Conservation (phyloP, 2,329 filamentous ascomycete species). For the Claviceps purpurea region DNA sequence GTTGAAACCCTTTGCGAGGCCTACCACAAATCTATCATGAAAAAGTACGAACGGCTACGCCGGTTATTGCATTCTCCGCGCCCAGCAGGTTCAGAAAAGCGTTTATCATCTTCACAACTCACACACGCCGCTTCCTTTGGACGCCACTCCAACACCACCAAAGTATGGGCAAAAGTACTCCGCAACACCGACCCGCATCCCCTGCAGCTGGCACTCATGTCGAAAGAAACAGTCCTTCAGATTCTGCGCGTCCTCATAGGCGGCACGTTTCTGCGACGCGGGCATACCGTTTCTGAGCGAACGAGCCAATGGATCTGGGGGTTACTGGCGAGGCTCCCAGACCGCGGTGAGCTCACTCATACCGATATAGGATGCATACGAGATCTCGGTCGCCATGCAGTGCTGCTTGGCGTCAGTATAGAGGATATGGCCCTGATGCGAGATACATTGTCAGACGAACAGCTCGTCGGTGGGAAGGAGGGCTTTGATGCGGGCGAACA, state of each 20-base stretch:
- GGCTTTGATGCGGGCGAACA: conserved; percentile 32
- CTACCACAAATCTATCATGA: conserved; percentile 54
- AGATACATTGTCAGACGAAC: conserved; percentile 27
- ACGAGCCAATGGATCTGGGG: conserved; percentile 81
- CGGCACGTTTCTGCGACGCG: conserved; percentile 48
- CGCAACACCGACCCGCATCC: conserved; percentile 42
- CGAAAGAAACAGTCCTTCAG: conserved; percentile 50
- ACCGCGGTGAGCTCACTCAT: conserved; percentile 60
- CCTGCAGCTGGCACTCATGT: conserved; percentile 48
- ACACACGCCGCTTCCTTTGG: conserved; percentile 42
- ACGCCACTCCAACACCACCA: conserved; percentile 33
- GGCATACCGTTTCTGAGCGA: conserved; percentile 45
- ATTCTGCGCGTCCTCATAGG: conserved; percentile 54
- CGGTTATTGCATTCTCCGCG: conserved; percentile 42
- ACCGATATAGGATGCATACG: conserved; percentile 64
- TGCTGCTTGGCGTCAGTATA: conserved; percentile 42
- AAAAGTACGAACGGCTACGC: conserved; percentile 54
- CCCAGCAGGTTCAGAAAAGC: conserved; percentile 35
- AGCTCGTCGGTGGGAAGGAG: conserved; percentile 26
- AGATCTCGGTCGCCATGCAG: conserved; percentile 67
- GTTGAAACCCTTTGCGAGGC: conserved; percentile 38
- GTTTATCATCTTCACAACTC: conserved; percentile 40
- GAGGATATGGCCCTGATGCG: conserved; percentile 37
- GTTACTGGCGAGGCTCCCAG: conserved; percentile 60
- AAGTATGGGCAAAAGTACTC: conserved; percentile 39